Conservation (phyloP, 768 basidiomycete species). For the Mycena haematopus region DNA sequence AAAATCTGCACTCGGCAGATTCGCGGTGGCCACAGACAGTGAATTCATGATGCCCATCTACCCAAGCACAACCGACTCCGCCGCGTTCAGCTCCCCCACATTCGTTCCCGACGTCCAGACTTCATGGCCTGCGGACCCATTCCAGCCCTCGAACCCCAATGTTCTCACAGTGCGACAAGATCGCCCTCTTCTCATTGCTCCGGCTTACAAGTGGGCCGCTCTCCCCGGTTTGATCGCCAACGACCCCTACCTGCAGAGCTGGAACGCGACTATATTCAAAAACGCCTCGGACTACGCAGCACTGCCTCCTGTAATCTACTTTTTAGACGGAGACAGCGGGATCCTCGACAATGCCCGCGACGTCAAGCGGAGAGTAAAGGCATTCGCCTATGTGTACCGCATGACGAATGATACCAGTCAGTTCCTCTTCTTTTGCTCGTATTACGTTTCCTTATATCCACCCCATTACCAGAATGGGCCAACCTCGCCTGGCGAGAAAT, state of each 20-base stretch:
- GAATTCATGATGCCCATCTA: slow-evolving; percentile 85
- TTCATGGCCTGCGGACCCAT: slow-evolving; percentile 85
- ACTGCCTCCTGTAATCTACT: slow-evolving; percentile 69
- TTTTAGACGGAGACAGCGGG: slow-evolving; percentile 83
- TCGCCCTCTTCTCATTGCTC: slow-evolving; percentile 92
- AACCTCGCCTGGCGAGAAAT: slow-evolving; percentile 88
- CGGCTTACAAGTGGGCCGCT: slow-evolving; percentile 92
- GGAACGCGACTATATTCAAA: slow-evolving; percentile 90
- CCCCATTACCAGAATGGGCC: slow-evolving; percentile 49
- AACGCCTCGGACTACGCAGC: slow-evolving; percentile 83
- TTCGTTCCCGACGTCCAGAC: slow-evolving; percentile 58
- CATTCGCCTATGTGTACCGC: slow-evolving; percentile 88
- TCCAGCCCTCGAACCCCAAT: slow-evolving; percentile 66
- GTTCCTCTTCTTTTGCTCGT: slow-evolving; percentile 39
- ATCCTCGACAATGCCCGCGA: slow-evolving; percentile 93
- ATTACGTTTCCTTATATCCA: no score
- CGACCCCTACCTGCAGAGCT: slow-evolving; percentile 85
- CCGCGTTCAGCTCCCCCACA: slow-evolving; percentile 73
- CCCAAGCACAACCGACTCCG: slow-evolving; percentile 86
- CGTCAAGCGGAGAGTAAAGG: slow-evolving; percentile 91
- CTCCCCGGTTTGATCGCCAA: slow-evolving; percentile 77
- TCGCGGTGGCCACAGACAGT: slow-evolving; percentile 80
- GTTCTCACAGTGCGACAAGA: slow-evolving; percentile 70
- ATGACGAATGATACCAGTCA: slow-evolving; percentile 86
- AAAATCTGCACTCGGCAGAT: slow-evolving; percentile 66